Base-by-base conservation (phyloP, 352 stramenopile species). In the Globisporangium uncinulatum region DNA sequence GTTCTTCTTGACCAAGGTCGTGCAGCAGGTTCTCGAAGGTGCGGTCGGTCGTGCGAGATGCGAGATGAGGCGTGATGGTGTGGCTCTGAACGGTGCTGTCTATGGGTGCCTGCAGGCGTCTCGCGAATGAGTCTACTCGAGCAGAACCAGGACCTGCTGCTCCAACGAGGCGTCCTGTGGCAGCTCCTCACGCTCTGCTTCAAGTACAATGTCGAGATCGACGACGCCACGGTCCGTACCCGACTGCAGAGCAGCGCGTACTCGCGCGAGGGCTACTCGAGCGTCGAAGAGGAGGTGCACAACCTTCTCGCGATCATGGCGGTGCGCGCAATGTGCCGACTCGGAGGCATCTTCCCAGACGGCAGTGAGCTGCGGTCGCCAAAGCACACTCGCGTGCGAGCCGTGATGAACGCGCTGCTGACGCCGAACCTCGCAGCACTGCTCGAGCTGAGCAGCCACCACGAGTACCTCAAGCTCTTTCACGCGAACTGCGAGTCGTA, bases 401-500 rank as follows among this genome's bases (percentile, higher is more conserved):
- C 65, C 14, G 70, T 82, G 41, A 43, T 71, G 1, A 67, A 90
- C 53, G 59, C 82, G 0, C 51, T 94, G 8, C 70, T 95, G 59
- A 94, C 83, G 7, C 86, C 86, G 4, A 94, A 92, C 49, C 58
- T 94, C 31, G 73, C 83, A 9, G 54, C 65, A 4, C 56, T 92
- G 19, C 57, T 94, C 41, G 37, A 78, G 20, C 57, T 91, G 0
- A 83, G 73, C 32, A 92, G 69, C 42, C 81, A 89, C 41, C 74
- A 91, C 56, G 84, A 93, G 56, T 95, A 92, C 44, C 63, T 95
- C 41, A 90, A 89, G 60, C 68, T 93, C 10, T 91, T 83, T 39
- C 83, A 93, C 46, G 62, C 72, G 32, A 78, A 95, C 43, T 92
- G 77, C 32, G 73, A 86, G 54, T 91, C 82, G 6, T 89, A 92